phyloP scores from a whole-genome alignment of 2,329 filamentous ascomycete genomes.

The Sodiomyces alkalinus region DNA sequence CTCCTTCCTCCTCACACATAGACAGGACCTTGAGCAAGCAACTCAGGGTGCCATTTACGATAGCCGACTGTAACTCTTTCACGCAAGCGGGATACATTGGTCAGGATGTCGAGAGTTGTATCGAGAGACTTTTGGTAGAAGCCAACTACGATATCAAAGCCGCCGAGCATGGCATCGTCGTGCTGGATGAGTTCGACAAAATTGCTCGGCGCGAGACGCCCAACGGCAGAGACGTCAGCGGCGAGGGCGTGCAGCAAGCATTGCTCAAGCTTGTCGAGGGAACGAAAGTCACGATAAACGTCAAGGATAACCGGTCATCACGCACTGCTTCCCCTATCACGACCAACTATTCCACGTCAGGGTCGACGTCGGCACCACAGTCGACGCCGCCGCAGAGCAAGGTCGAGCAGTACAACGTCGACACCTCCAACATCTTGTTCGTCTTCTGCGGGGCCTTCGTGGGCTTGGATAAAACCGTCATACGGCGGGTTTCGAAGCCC shows the following conservation, averaged over 20 bases:
- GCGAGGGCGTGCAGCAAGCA: constrained; percentile 93
- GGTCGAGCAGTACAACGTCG: constrained; percentile 55
- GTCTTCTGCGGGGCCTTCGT: constrained; percentile 94
- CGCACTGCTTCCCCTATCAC: constrained; percentile 36
- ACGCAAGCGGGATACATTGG: constrained; percentile 97
- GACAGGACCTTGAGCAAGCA: constrained; percentile 73
- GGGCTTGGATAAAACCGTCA: constrained; percentile 73
- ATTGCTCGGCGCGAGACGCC: constrained; percentile 77
- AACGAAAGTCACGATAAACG: constrained; percentile 80
- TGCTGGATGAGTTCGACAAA: constrained; percentile 95
- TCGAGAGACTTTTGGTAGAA: constrained; percentile 78
- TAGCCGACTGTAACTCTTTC: constrained; percentile 90
- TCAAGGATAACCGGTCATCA: constrained; percentile 58
- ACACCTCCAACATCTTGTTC: constrained; percentile 94
- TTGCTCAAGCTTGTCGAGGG: constrained; percentile 92
- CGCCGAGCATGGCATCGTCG: constrained; percentile 84
- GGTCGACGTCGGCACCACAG: constrained; percentile 30
- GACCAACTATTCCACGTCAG: constrained; percentile 32
- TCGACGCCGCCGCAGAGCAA: constrained; percentile 31
- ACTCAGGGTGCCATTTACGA: constrained; percentile 89
- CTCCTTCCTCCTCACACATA: constrained; percentile 10
- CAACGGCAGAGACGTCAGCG: constrained; percentile 86
- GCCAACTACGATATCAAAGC: constrained; percentile 76
- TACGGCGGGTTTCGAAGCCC: constrained; percentile 71
- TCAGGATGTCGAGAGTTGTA: constrained; percentile 91